A percentile compares a stretch with the other conserved stretches of the same genome.
These are phyloP conservation scores for Citrullus colocynthis DNA, from an alignment of 306 rosid genomes.

Conservation along the genomic window DNA sequence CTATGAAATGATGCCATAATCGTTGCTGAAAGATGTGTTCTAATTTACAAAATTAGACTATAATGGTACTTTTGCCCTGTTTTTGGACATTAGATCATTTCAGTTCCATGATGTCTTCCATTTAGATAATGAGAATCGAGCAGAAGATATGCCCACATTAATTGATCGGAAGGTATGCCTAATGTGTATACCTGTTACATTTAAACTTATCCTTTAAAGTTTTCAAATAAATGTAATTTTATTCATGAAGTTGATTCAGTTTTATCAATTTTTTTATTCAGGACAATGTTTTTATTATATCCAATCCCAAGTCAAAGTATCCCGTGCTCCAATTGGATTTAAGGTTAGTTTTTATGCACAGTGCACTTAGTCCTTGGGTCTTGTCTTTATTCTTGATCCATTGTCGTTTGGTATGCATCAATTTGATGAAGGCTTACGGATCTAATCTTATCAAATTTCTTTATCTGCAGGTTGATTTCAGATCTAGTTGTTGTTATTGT, in stretches of 20 bases:
- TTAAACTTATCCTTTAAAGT: background rate
- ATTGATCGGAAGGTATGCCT: slow-evolving; percentile 71
- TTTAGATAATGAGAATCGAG: slow-evolving; percentile 79
- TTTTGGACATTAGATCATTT: slow-evolving; percentile 55
- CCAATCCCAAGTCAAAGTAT: slow-evolving; percentile 83
- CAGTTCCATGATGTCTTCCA: slow-evolving; percentile 86
- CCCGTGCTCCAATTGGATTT: slow-evolving; percentile 85
- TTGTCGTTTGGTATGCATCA: slow-evolving; percentile 14
- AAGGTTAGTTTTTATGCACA: slow-evolving; percentile 34
- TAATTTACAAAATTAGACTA: slow-evolving; percentile 8
- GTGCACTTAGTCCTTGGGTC: background rate
- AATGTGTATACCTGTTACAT: slow-evolving; percentile 9
- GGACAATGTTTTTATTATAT: slow-evolving; percentile 89
- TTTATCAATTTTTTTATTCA: slow-evolving; percentile 22
- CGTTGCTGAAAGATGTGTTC: background rate
- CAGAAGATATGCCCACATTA: slow-evolving; percentile 82
- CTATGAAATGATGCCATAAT: slow-evolving; percentile 6
- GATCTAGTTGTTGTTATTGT: slow-evolving; percentile 93
- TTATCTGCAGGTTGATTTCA: slow-evolving; percentile 66
- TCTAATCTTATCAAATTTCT: slow-evolving; percentile 16
- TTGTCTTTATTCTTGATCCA: slow-evolving; percentile 1
- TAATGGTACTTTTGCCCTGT: slow-evolving; percentile 9
- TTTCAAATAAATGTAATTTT: background rate
- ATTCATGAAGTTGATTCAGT: background rate
- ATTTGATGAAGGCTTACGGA: slow-evolving; percentile 13